Percentiles rank a stretch among this genome's conserved stretches.
Conservation (phyloP, 73 alveolate genomes). For the Paramecium bursaria region DNA sequence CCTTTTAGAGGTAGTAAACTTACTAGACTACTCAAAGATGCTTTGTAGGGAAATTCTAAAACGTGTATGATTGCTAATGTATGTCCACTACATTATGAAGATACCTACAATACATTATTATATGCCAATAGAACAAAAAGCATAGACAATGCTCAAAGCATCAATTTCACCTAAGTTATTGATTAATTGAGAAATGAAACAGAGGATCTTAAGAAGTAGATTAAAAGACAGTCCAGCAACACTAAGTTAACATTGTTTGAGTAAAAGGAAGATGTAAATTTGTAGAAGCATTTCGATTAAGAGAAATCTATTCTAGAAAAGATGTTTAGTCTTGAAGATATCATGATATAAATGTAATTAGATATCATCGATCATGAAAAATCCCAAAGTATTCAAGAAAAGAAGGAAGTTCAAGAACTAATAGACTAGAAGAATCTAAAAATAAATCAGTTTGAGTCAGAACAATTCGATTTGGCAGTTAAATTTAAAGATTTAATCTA, state of each 20-base stretch:
- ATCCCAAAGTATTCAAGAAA: neutral
- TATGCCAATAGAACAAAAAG: constrained; percentile 91
- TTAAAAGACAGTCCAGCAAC: neutral
- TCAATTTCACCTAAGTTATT: constrained; percentile 17
- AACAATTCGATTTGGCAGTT: constrained; percentile 43
- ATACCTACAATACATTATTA: constrained; percentile 89
- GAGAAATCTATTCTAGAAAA: neutral
- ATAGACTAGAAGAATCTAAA: neutral
- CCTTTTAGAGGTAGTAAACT: constrained; percentile 94
- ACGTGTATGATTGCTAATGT: constrained; percentile 93
- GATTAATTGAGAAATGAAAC: constrained; percentile 27
- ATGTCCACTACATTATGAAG: constrained; percentile 86
- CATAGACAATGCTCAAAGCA: constrained; percentile 43
- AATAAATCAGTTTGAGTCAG: neutral
- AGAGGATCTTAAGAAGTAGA: constrained; percentile 14
- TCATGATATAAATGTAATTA: constrained; percentile 4
- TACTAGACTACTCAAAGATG: constrained; percentile 90
- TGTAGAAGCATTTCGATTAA: neutral
- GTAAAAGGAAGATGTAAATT: neutral
- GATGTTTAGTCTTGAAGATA: constrained; percentile 28
- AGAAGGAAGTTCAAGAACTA: neutral
- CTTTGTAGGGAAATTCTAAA: constrained; percentile 89
- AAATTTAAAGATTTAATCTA: constrained; percentile 15
- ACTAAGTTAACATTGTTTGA: neutral
- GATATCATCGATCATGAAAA: constrained; percentile 39